Percentiles rank a stretch among this genome's conserved stretches.
These are phyloP conservation scores for Torulaspora indica DNA, from an alignment of 805 yeast species.

Conservation along the genomic window DNA sequence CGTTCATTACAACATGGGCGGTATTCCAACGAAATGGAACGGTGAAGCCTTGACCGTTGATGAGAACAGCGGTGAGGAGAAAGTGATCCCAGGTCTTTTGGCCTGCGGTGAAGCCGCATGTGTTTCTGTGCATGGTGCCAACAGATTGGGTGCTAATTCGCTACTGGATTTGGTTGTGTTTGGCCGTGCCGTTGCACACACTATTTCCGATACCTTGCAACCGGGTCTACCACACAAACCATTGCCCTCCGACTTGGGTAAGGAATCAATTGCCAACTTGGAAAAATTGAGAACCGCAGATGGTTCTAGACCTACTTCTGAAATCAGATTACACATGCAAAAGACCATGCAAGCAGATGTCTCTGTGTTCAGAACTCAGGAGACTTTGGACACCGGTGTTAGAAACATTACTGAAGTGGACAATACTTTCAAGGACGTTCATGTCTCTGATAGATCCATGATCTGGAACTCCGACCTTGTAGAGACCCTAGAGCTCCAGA, in stretches of 20 bases:
- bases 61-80: slow-evolving; percentile 79
- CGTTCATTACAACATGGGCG: slow-evolving; percentile 99
- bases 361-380: slow-evolving; percentile 94
- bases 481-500: slow-evolving; percentile 92
- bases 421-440: slow-evolving; percentile 64
- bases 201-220: slow-evolving; percentile 74
- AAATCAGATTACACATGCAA: slow-evolving; percentile 89
- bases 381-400: slow-evolving; percentile 88
- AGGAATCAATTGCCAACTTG: slow-evolving; percentile 83
- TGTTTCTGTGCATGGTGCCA: slow-evolving; percentile 99
- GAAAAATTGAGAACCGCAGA: slow-evolving; percentile 80
- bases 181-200: slow-evolving; percentile 97
- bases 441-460: slow-evolving; percentile 94
- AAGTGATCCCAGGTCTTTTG: slow-evolving; percentile 83
- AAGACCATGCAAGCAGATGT: slow-evolving; percentile 94
- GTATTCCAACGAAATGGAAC: slow-evolving; percentile 96
- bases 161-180: slow-evolving; percentile 92
- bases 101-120: slow-evolving; percentile 99
- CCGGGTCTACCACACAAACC: slow-evolving; percentile 88
- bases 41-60: slow-evolving; percentile 89
- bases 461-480: slow-evolving; percentile 97
- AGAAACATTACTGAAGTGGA: slow-evolving; percentile 70
- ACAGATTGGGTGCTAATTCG: slow-evolving; percentile 98
- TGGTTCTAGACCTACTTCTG: slow-evolving; percentile 81
- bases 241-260: slow-evolving; percentile 80